phyloP scores from a whole-genome alignment of 2,329 filamentous ascomycete genomes.

The Alternaria alternata region DNA sequence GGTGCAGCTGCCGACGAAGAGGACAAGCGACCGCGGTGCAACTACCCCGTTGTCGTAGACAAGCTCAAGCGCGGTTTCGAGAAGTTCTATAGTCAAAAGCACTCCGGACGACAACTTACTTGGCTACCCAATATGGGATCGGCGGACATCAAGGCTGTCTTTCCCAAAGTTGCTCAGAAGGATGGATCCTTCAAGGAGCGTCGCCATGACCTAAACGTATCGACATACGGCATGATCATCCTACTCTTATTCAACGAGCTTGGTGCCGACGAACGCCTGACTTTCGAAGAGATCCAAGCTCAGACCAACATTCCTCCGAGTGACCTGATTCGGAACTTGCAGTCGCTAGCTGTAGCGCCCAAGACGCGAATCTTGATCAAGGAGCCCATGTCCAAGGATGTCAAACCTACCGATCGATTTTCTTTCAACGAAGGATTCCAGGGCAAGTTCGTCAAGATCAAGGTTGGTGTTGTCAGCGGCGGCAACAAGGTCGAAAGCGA shows the following conservation, averaged over 20 bases:
- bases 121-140: conserved; percentile 82
- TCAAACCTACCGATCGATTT: conserved; percentile 81
- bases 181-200: conserved; percentile 70
- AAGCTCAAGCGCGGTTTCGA: conserved; percentile 84
- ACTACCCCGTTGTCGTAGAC: conserved; percentile 78
- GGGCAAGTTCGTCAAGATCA: conserved; percentile 86
- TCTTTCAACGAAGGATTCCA: conserved; percentile 82
- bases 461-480: conserved; percentile 82
- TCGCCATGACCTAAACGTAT: conserved; percentile 88
- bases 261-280: conserved; percentile 58
- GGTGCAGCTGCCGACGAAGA: conserved; percentile 62
- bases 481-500: conserved; percentile 85
- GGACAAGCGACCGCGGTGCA: conserved; percentile 62
- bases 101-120: conserved; percentile 86
- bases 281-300: conserved; percentile 81
- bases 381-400: conserved; percentile 77
- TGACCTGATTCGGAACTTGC: conserved; percentile 80
- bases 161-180: conserved; percentile 77
- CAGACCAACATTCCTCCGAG: conserved; percentile 77
- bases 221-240: conserved; percentile 91
- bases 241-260: conserved; percentile 89
- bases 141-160: conserved; percentile 82
- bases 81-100: conserved; percentile 84
- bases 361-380: conserved; percentile 85
- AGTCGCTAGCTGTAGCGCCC: conserved; percentile 81